Evolutionary conservation across 139 green algal species (phyloP).

Genomic region (Bryopsis sp.): DNA sequence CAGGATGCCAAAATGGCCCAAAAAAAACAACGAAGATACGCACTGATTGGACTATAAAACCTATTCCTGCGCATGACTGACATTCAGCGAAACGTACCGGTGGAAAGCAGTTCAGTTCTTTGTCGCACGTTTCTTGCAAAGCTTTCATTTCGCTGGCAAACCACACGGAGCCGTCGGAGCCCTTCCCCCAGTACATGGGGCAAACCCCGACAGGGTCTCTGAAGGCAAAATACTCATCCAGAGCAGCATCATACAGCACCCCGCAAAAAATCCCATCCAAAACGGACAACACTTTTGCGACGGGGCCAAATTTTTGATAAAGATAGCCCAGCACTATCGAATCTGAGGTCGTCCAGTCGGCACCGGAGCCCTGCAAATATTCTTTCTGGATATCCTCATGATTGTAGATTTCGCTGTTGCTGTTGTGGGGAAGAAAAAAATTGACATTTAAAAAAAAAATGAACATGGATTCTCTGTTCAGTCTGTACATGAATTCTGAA

Average conservation of each 20-base stretch:
- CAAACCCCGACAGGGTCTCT: slow-evolving; percentile 91
- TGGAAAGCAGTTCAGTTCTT: slow-evolving; percentile 61
- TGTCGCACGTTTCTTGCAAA: slow-evolving; percentile 52
- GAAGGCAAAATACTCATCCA: slow-evolving; percentile 41
- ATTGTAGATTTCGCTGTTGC: slow-evolving; percentile 71
- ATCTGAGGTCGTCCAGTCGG: slow-evolving; percentile 40
- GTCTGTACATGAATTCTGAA: too few relatives aligned
- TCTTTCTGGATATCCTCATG: slow-evolving; percentile 32
- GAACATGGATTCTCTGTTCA: too few relatives aligned
- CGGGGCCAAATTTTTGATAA: slow-evolving; percentile 46
- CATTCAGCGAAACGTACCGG: too few relatives aligned
- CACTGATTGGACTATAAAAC: not conserved
- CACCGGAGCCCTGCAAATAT: slow-evolving; percentile 33
- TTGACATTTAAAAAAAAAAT: too few relatives aligned
- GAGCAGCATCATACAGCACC: slow-evolving; percentile 58
- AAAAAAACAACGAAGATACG: too few relatives aligned
- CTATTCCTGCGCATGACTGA: not conserved
- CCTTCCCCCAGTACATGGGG: slow-evolving; percentile 87
- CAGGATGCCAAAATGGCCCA: too few relatives aligned
- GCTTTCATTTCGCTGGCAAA: slow-evolving; percentile 95
- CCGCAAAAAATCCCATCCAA: slow-evolving; percentile 86
- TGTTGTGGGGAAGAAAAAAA: too few relatives aligned
- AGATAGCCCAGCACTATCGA: slow-evolving; percentile 43
- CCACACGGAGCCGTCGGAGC: slow-evolving; percentile 75
- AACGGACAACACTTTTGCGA: slow-evolving; percentile 47